Evolutionary conservation across 345 rosid genomes (phyloP), one percentile per base, ranked within the genome.

Genomic region (Salix purpurea): DNA sequence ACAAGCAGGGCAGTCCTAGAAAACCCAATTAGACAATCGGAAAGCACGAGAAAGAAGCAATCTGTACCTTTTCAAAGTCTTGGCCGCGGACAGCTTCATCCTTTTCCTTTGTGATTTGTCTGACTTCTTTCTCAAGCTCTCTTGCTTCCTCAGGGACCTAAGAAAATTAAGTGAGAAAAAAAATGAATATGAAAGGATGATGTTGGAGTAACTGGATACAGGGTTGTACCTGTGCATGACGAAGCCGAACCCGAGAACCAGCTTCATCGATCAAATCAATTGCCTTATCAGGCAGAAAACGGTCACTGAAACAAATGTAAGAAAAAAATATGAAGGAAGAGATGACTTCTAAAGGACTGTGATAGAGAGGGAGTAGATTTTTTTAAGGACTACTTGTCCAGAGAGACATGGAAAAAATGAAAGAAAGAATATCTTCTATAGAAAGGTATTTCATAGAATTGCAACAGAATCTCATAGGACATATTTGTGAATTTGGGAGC

Each of bases 241-340:
- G 96, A 78, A 96, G 94, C 44, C 97, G 90, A 83, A 96, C 99
- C 42, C 99, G 92, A 84, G 99, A 96, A 73, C 99, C 99, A 78
- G 98, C 99, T 88, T 96, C 99, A 88, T 96, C 98, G 64, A 96
- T 87, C 95, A 96, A 87, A 82, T 96, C 99, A 68, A 96, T 96
- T 8, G 99, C 99, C 87, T 96, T 96, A 78, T 96, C 98, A 8
- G 99, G 99, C 62, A 96, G 92, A 84, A 96, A 96, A 36, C 97
- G 97, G 76, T 94, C 98, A 89, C 99, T 96, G 84, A 36, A 81
- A 71, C 14, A 65, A 62, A 46, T 58, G 65, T 12, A 70, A 42
- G 23, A 18, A 67, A 50, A 34, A 23, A 61, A 8, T 36, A 37
- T 61, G 12, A 39, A 46, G 44, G 69, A 34, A 68, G 32, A 16